A percentile compares a stretch with the other conserved stretches of the same genome.
These are phyloP conservation scores for Lepidium sativum DNA, from an alignment of 345 rosid species.

Conservation along the genomic window DNA sequence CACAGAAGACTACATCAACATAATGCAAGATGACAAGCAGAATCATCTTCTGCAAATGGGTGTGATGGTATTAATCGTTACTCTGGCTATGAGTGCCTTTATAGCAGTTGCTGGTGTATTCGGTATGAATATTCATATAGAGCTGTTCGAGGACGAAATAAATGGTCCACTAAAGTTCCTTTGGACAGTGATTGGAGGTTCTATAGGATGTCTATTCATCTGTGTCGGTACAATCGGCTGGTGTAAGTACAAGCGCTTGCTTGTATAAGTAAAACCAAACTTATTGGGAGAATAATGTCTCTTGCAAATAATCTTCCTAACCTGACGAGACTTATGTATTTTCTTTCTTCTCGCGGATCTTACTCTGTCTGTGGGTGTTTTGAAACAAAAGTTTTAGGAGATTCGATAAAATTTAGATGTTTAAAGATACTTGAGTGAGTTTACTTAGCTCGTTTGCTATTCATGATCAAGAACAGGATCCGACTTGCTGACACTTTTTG, in stretches of 20 bases:
- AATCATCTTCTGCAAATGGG: slow-evolving; percentile 97
- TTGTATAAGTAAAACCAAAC: slow-evolving; percentile 32
- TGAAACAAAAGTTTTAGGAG: no score
- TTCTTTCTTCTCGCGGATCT: background rate
- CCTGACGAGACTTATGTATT: background rate
- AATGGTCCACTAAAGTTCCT: slow-evolving; percentile 38
- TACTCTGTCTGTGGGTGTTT: no score
- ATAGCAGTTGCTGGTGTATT: slow-evolving; percentile 62
- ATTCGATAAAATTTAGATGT: no score
- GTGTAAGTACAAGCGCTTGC: slow-evolving; percentile 73
- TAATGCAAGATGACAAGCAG: slow-evolving; percentile 93
- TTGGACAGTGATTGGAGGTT: slow-evolving; percentile 72
- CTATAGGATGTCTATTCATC: slow-evolving; percentile 47
- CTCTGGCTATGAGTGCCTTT: slow-evolving; percentile 59
- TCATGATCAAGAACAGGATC: background rate
- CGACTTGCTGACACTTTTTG: background rate
- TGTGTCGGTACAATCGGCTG: slow-evolving; percentile 74
- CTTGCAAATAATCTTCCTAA: background rate
- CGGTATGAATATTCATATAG: slow-evolving; percentile 69
- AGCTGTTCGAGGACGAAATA: slow-evolving; percentile 26
- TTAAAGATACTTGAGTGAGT: no score
- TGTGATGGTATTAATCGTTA: slow-evolving; percentile 83
- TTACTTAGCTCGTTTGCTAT: no score
- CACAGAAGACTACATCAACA: slow-evolving; percentile 94
- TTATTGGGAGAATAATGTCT: background rate